phyloP scores from a whole-genome alignment of 2,329 filamentous ascomycete genomes.

The Colletotrichum australisinense region DNA sequence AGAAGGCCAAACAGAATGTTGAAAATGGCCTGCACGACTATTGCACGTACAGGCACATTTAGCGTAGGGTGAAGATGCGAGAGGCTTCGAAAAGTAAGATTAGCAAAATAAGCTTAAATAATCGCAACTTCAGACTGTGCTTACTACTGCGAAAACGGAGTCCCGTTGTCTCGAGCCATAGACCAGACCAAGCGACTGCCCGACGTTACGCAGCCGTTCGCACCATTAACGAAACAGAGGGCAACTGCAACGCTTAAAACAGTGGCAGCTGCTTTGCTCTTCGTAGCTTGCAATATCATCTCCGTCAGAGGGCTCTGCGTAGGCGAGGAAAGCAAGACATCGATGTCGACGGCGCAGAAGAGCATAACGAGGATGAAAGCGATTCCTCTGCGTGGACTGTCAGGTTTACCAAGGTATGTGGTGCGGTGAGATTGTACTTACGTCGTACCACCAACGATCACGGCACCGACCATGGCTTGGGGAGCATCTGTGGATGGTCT shows the following conservation, averaged over 20 bases:
- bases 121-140: background rate
- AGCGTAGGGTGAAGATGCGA: slow-evolving; percentile 48
- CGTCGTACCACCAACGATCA: slow-evolving; percentile 55
- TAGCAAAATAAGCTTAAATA: background rate
- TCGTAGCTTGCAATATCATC: slow-evolving; percentile 46
- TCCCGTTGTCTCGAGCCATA: slow-evolving; percentile 50
- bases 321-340: slow-evolving; percentile 49
- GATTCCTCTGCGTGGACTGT: slow-evolving; percentile 44
- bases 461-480: slow-evolving; percentile 46
- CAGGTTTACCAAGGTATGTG: background rate
- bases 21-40: slow-evolving; percentile 54
- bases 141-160: slow-evolving; percentile 22
- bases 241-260: slow-evolving; percentile 43
- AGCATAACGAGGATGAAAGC: slow-evolving; percentile 55
- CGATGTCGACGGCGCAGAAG: slow-evolving; percentile 54
- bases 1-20: slow-evolving; percentile 58
- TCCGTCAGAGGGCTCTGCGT: slow-evolving; percentile 57
- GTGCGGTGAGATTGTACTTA: background rate
- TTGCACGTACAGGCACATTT: slow-evolving; percentile 54
- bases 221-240: slow-evolving; percentile 43
- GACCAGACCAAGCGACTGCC: slow-evolving; percentile 52
- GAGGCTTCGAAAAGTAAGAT: background rate
- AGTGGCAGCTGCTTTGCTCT: slow-evolving; percentile 40
- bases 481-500: slow-evolving; percentile 46
- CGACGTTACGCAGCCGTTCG: slow-evolving; percentile 46